Evolutionary conservation across 1,284 basidiomycete species (phyloP), one percentile per base, ranked within the genome.

Genomic region (Heliocybe sulcata): DNA sequence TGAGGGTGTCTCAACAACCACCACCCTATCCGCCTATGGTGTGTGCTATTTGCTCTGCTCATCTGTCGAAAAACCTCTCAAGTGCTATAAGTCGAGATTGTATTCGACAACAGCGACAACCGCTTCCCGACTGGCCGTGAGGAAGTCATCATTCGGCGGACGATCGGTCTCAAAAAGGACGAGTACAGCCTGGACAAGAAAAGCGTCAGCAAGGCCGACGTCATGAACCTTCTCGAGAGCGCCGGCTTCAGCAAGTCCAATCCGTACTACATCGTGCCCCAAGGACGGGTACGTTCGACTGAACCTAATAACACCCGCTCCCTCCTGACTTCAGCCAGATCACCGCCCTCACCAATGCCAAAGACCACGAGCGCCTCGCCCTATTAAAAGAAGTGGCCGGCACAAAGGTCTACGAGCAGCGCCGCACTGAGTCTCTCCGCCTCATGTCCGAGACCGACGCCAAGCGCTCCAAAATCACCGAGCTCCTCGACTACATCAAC

Each of bases 231-330:
- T 19, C 80, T 98, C 26, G 94, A 98, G 69, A 91, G 87, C 63
- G 97, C 97, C 0, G 96, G 97, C 1, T 99, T 99, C 74, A 94
- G 91, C 69, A 90, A 93, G 67, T 91, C 90, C 35, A 99, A 99
- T 65, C 97, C 97, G 0, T 99, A 99, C 72, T 99, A 99, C 67
- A 99, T 99, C 60, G 96, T 99, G 0, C 96, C 96, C 0, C 96
- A 99, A 76, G 96, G 96, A 57, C 78, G 96, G 55, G 94, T 95
- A 64, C 69, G 87, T 2, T 20, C 19, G 26, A 52, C 19, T 12
- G 52, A 38, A 2, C n/a, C n/a, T n/a, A n/a, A n/a, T n/a, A n/a
- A n/a, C n/a, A n/a, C n/a, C n/a, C n/a, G n/a, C 2, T 38, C 8
- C 9, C 23, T 47, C 26, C 51, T 49, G 6, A 51, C 38, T n/a